Evolutionary conservation across 2,329 filamentous ascomycete genomes (phyloP).

Genomic region (Fusarium ambrosium): DNA sequence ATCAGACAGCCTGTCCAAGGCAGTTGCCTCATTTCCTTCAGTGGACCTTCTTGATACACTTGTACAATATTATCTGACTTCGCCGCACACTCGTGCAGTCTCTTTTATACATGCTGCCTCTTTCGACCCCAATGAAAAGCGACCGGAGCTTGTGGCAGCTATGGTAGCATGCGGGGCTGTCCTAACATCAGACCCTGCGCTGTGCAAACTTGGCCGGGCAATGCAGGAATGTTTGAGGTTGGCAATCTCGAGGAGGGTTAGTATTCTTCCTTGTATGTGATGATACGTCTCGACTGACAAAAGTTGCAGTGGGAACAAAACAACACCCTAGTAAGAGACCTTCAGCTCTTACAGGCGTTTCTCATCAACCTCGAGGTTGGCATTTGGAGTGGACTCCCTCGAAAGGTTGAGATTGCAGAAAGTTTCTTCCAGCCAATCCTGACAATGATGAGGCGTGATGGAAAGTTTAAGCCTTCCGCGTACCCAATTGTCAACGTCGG

Average conservation of each 20-base stretch:
- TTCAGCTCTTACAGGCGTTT: constrained; percentile 52
- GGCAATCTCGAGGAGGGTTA: constrained; percentile 34
- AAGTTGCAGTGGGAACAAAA: constrained; percentile 50
- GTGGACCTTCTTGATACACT: constrained; percentile 55
- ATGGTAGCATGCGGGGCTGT: constrained; percentile 55
- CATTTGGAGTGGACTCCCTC: constrained; percentile 55
- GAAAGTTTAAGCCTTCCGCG: constrained; percentile 47
- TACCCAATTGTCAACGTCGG: constrained; percentile 29
- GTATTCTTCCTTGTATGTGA: not conserved
- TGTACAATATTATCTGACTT: constrained; percentile 54
- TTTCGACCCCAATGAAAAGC: constrained; percentile 53
- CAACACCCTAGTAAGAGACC: constrained; percentile 49
- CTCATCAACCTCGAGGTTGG: constrained; percentile 51
- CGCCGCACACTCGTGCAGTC: constrained; percentile 44
- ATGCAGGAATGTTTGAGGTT: constrained; percentile 54
- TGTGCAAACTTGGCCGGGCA: constrained; percentile 57
- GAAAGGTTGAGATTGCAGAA: constrained; percentile 58
- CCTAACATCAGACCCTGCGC: constrained; percentile 52
- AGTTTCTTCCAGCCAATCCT: constrained; percentile 53
- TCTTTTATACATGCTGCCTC: constrained; percentile 55
- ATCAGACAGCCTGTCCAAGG: constrained; percentile 42
- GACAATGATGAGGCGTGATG: constrained; percentile 54
- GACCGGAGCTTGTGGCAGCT: constrained; percentile 53
- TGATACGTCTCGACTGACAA: not conserved
- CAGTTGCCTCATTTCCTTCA: constrained; percentile 56